Percentiles rank a stretch among this genome's conserved stretches.
These are phyloP conservation scores for Theileria parva DNA, from an alignment of 169 alveolate species.

Conservation along the genomic window DNA sequence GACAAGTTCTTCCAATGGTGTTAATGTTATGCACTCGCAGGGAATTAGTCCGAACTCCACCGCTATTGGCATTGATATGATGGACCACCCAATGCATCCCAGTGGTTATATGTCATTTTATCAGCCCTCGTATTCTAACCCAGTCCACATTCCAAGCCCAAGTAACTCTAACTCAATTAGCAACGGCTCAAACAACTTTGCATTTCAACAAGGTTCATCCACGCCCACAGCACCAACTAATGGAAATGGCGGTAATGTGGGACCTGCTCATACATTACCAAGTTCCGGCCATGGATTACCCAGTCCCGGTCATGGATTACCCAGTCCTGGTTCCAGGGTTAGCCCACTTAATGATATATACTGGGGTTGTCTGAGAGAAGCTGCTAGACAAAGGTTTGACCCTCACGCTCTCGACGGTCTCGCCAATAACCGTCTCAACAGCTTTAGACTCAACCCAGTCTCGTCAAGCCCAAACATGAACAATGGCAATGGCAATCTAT, in stretches of 20 bases:
- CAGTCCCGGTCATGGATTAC: not conserved
- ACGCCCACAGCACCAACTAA: no score
- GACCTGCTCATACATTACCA: not conserved
- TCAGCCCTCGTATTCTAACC: no score
- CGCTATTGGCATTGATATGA: no score
- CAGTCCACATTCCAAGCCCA: no score
- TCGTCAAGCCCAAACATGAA: not conserved
- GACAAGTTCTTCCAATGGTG: not conserved
- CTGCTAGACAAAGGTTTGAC: not conserved
- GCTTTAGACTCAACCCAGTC: constrained; percentile 3
- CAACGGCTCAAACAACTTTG: no score
- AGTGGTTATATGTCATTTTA: no score
- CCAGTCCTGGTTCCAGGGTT: not conserved
- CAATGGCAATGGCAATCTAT: not conserved
- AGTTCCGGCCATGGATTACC: not conserved
- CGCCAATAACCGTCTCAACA: constrained; percentile 4
- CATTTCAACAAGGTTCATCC: no score
- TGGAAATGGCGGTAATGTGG: no score
- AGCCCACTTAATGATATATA: not conserved
- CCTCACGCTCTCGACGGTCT: constrained; percentile 1
- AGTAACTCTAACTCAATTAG: no score
- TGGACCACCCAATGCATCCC: no score
- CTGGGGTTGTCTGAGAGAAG: not conserved
- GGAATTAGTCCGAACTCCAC: no score
- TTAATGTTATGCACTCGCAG: not conserved